Conservation (phyloP, 2,329 filamentous ascomycete species). For the Zymoseptoria pseudotritici region DNA sequence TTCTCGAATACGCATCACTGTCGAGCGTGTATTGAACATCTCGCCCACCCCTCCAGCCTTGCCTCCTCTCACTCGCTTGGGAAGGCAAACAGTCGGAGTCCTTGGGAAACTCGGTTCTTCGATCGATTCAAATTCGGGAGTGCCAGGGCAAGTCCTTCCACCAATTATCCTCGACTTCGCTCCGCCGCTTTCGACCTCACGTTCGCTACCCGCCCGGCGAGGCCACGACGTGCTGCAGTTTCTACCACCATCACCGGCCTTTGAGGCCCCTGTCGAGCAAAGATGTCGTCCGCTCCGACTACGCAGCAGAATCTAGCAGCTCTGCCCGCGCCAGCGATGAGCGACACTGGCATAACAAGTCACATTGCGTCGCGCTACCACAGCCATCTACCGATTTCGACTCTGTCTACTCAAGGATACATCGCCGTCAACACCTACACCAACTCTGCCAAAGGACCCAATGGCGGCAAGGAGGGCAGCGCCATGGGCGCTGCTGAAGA, state of each 20-base stretch:
- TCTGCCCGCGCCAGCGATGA: conserved; percentile 74
- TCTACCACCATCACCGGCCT: conserved; percentile 12
- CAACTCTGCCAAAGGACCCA: conserved; percentile 74
- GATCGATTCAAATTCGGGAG: background rate
- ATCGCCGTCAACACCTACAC: conserved; percentile 94
- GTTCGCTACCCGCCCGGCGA: conserved; percentile 7
- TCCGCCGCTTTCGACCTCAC: background rate
- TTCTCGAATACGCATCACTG: background rate
- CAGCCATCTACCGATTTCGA: conserved; percentile 77
- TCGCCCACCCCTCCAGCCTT: background rate
- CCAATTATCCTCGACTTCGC: background rate
- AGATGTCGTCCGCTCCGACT: conserved; percentile 45
- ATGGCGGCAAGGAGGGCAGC: conserved; percentile 87
- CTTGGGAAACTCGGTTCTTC: background rate
- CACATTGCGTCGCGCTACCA: conserved; percentile 88
- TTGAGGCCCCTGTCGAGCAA: conserved; percentile 17
- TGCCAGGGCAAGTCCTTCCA: background rate
- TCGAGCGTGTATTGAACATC: background rate
- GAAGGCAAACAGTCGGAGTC: background rate
- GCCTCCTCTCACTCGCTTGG: background rate
- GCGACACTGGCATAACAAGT: conserved; percentile 61
- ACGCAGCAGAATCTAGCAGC: conserved; percentile 81
- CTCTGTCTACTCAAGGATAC: conserved; percentile 82
- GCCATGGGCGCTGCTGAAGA: conserved; percentile 90
- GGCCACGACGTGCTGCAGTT: conserved; percentile 10